Evolutionary conservation across 2,329 filamentous ascomycete genomes (phyloP), one percentile per base, ranked within the genome.

Genomic region (Cercospora beticola): DNA sequence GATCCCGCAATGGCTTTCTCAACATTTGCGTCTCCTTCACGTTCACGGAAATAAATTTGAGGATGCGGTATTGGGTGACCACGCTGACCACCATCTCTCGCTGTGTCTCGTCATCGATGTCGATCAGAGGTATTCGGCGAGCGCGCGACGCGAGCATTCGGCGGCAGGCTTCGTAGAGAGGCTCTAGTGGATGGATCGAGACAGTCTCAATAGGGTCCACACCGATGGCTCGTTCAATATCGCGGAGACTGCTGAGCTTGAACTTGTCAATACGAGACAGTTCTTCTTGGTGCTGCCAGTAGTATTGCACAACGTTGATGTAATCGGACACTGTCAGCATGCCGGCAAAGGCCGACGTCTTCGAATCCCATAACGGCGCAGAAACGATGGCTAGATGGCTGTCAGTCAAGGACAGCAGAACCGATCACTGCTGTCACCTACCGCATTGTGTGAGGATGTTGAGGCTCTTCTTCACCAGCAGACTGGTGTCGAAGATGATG

Each of bases 1-100:
- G 87, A 71, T 97, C 93, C 69, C 88, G 88, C 66, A 99, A 85
- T 9, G 93, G 90, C 82, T 97, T 97, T 78, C 92, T 92, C 70
- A 99, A 83, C 77, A 93, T 87, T 75, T 96, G 90, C 4, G 94
- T 97, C 78, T 97, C 92, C 74, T 90, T 89, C 49, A 92, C 89
- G 81, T 99, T 99, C 81, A 99, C 94, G 10, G 95, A 94, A 70
- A 99, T 96, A 79, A 99, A 99, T 79, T 99, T 99, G 72, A 99
- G 87, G 74, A 99, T 98, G 68, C 96, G 91, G 81, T 99, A 99
- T 80, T 99, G 95, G 0, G 95, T 99, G 68, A 99, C 92, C 70
- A 99, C 95, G 75, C 93, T 97, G 70, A 99, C 92, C 18, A 99
- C 93, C 82, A 94, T 95, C 77, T 95, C 90, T 71, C 93, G 88